Conservation (phyloP, 768 basidiomycete genomes). For the Kwoniella heveanensis region DNA sequence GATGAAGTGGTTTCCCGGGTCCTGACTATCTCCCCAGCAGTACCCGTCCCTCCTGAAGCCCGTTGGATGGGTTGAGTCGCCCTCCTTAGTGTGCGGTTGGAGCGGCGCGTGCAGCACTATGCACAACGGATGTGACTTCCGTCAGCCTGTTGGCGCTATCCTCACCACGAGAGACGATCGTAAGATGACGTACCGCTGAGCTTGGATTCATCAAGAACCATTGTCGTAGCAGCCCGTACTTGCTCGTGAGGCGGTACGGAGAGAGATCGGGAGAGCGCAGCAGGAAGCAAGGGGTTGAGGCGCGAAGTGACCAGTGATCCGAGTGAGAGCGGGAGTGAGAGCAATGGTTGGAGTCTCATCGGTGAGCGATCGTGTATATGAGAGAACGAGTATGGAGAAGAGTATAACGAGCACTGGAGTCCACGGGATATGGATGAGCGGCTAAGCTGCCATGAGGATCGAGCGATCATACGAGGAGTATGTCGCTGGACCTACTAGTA, state of each 20-base stretch:
- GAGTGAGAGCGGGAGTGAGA: conserved; percentile 20
- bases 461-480: no score
- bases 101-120: conserved; percentile 45
- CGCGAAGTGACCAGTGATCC: conserved; percentile 4
- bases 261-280: not conserved
- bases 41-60: conserved; percentile 47
- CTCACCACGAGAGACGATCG: not conserved
- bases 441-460: no score
- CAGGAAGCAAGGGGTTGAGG: conserved; percentile 5
- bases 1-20: conserved; percentile 52
- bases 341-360: conserved; percentile 23
- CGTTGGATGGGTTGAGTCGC: conserved; percentile 47
- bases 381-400: no score
- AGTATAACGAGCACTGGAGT: no score
- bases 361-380: not conserved
- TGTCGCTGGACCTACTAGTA: not conserved
- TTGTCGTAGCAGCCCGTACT: conserved; percentile 35
- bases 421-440: no score
- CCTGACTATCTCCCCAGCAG: conserved; percentile 42
- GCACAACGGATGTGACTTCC: not conserved
- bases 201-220: conserved; percentile 40
- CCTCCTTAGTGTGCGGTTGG: conserved; percentile 34
- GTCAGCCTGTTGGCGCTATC: not conserved
- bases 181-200: conserved; percentile 35
- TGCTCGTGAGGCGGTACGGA: not conserved